Evolutionary conservation across 164 flowering plant genomes (phyloP), one percentile per base, ranked within the genome.

Genomic region (Santalum album): DNA sequence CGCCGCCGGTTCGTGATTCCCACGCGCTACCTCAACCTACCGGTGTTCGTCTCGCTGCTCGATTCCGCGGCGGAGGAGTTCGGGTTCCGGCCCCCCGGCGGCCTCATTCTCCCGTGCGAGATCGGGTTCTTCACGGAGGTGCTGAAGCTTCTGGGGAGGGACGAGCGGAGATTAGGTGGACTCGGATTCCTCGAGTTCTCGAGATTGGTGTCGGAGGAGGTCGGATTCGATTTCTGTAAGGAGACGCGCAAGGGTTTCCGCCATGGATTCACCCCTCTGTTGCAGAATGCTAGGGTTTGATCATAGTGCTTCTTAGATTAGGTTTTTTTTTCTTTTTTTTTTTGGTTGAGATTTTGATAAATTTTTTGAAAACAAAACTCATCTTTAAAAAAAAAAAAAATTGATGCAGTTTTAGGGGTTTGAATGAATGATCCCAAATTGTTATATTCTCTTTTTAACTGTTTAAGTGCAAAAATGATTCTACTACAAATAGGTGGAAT

Each of bases 1-100:
- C 68, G 59, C 4, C 1, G 11, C 27, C 72, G 69, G 36, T 69
- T 69, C 60, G 53, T 64, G 18, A 69, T 69, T 25, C 72, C 69
- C 6, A 69, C 72, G 2, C 68, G 72, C 19, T 69, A 44, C 57
- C 56, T 69, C 20, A 69, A 65, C 59, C 59, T 69, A 1, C 69
- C 72, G n/a, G 47, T 69, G 2, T 64, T 64, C 59, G 59, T 69
- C 1, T 44, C 56, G 2, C 54, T 68, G 23, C 72, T 68, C 15
- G 25, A 63, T 15, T 29, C 54, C 22, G 66, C 71, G 6, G 71
- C 57, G 34, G 71, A 67, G 46, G 71, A 67, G 58, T 62, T 61
- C 43, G 72, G 72, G 3, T 69, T 48, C 23, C 69, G 48, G 51
- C 47, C 23, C 44, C 9, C 20, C 38, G 73, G 73, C 27, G 65